Percentiles rank a stretch among this genome's conserved stretches.
Evolutionary conservation across 106 monocot species (phyloP).

Genomic region (Dendrobium nobile): DNA sequence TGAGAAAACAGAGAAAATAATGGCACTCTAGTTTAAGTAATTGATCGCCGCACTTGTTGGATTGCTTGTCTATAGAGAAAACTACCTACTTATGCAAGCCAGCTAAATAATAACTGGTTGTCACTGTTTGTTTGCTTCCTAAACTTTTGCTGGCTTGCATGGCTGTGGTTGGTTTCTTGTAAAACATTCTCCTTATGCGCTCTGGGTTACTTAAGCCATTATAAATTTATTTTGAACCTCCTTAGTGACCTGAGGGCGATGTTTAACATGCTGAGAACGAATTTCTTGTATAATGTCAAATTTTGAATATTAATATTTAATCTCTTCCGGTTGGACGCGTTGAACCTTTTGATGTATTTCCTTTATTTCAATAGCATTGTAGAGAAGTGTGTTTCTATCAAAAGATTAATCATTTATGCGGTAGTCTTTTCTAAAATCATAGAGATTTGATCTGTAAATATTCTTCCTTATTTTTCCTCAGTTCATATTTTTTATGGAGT

Average conservation of each 20-base stretch:
- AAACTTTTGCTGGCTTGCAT: not conserved
- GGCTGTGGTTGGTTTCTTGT: not conserved
- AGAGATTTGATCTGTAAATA: not conserved
- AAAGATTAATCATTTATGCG: not conserved
- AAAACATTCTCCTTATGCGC: not conserved
- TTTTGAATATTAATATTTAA: not conserved
- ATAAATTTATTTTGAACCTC: not conserved
- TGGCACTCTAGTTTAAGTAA: not conserved
- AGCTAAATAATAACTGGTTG: not conserved
- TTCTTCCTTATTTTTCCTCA: not conserved
- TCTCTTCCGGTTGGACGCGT: too few relatives aligned
- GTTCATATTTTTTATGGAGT: too few relatives aligned
- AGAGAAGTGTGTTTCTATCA: not conserved
- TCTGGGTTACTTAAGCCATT: not conserved
- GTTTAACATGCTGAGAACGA: not conserved
- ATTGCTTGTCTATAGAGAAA: not conserved
- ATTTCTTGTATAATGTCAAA: not conserved
- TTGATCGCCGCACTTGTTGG: not conserved
- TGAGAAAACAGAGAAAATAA: not conserved
- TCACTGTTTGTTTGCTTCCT: not conserved
- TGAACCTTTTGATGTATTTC: too few relatives aligned
- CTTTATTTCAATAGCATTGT: not conserved
- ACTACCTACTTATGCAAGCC: not conserved
- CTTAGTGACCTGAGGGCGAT: not conserved
- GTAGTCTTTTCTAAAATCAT: not conserved